Evolutionary conservation across 306 rosid genomes (phyloP).

Genomic region (Carpinus fangiana): DNA sequence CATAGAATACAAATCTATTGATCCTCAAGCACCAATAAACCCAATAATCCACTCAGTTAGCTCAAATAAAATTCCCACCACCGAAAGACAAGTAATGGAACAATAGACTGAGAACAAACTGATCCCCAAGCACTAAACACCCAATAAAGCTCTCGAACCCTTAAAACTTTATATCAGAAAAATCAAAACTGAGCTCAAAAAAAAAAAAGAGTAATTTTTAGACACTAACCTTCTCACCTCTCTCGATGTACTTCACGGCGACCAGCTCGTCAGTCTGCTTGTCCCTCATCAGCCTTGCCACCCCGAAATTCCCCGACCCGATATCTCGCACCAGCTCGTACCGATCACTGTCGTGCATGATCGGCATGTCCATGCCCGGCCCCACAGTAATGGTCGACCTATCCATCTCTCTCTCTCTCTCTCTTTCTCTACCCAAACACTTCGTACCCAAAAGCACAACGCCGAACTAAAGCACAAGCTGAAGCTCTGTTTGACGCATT

Average conservation of each 20-base stretch:
- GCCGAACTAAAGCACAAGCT: conserved; percentile 19
- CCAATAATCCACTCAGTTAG: not conserved
- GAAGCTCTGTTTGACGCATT: conserved; percentile 27
- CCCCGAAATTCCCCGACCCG: conserved; percentile 93
- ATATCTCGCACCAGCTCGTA: conserved; percentile 87
- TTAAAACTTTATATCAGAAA: not conserved
- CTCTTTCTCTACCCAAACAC: conserved; percentile 10
- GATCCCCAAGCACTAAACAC: not conserved
- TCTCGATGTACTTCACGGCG: conserved; percentile 95
- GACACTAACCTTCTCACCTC: conserved; percentile 93
- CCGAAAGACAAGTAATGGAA: not conserved
- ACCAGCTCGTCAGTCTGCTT: conserved; percentile 85
- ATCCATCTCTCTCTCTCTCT: conserved; percentile 40
- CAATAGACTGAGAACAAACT: not conserved
- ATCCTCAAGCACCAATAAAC: not conserved
- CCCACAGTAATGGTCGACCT: conserved; percentile 58
- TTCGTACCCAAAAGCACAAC: conserved; percentile 18
- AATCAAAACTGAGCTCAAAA: not conserved
- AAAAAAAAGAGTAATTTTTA: not conserved
- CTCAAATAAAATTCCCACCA: not conserved
- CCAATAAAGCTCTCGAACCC: not conserved
- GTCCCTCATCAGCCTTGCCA: conserved; percentile 92
- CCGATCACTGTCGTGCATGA: conserved; percentile 92
- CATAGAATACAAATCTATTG: not conserved
- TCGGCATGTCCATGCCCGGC: conserved; percentile 84